These are phyloP conservation scores for Brassica napus DNA, from an alignment of 345 rosid genomes.

Conservation along the genomic window Da-Ae NC_063449.1:15151001-15151500, in stretches of 20 bases:
- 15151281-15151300: background rate
- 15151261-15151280: constrained; percentile 44
- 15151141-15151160: constrained; percentile 91
- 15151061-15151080: constrained; percentile 95
- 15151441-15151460: background rate
- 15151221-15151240: constrained; percentile 34
- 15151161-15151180: constrained; percentile 55
- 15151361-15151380: constrained; percentile 31
- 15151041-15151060: constrained; percentile 56
- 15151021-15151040: constrained; percentile 41
- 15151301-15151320: constrained; percentile 13
- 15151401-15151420: constrained; percentile 45
- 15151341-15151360: constrained; percentile 31
- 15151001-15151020: constrained; percentile 51
- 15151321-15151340: constrained; percentile 40
- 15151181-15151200: constrained; percentile 8
- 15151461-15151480: constrained; percentile 28
- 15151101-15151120: constrained; percentile 85
- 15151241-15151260: constrained; percentile 55
- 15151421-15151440: constrained; percentile 58
- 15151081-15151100: constrained; percentile 80
- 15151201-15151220: constrained; percentile 18
- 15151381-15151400: constrained; percentile 28
- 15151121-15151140: constrained; percentile 83
- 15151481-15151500: background rate